Base-by-base conservation (phyloP, 345 rosid species). In the Jatropha curcas region DNA sequence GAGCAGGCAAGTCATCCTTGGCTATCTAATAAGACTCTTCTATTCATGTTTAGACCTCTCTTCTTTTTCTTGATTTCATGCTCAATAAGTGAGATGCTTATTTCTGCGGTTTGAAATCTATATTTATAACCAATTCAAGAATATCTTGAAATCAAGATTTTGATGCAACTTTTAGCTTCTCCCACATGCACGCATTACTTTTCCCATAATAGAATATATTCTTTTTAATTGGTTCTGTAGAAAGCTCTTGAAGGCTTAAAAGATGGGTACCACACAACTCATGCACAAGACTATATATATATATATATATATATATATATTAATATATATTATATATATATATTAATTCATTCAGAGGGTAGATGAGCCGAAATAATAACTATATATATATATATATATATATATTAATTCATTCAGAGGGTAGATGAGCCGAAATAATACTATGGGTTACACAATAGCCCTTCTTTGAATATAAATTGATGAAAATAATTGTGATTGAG, bases 1-100 rank as follows among this genome's bases (percentile, higher is more conserved):
- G 6, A 41, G 45, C 27, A 56, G 59, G 71, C 71, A 67, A 67
- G 45, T 67, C 71, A 50, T 50, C 43, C 71, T 50, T 67, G 71
- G 59, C 71, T 50, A 59, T 17, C 52, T 45, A 63, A 76, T 70
- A 70, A 60, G 58, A 35, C 70, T 24, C 65, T 70, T 76, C 20
- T 51, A 50, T 75, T 68, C 63, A 68, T 68, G 74, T 34, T n/a
- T 55, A 76, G 46, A n/a, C 35, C 70, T 69, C 74, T 64, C 64
- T 52, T 63, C 79, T 45, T 43, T 4, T 25, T 39, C 50, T 37
- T 52, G 37, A 24, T 5, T 60, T 34, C 60, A 14, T 14, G 46
- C 50, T 46, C 30, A 4, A 13, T 0, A 12, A 2, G 46, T 24
- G 5, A n/a, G 37, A 43, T 58, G 65, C n/a, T 31, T 1, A 17